A percentile compares a stretch with the other conserved stretches of the same genome.
Evolutionary conservation across 140 eudicot species (phyloP).

Genomic region (Erigeron philadelphicus): DNA sequence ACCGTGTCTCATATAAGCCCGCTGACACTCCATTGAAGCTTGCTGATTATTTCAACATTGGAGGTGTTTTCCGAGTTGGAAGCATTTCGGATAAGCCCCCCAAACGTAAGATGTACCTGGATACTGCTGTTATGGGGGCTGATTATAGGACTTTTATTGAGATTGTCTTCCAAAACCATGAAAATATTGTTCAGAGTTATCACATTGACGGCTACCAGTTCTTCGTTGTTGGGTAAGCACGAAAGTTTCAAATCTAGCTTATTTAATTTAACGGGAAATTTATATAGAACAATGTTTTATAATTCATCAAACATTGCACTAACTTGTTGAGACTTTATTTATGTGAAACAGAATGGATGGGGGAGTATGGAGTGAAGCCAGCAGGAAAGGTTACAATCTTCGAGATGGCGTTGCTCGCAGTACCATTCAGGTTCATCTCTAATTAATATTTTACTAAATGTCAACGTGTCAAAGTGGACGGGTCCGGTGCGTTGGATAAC

Average conservation of each 20-base stretch:
- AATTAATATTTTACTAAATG: no score
- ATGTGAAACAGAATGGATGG: conserved; percentile 75
- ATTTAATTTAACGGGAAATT: background rate
- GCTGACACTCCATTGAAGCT: conserved; percentile 83
- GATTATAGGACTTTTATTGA: conserved; percentile 71
- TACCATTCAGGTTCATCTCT: conserved; percentile 55
- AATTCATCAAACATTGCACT: background rate
- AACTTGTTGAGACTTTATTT: background rate
- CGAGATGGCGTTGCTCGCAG: conserved; percentile 70
- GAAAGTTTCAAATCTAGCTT: background rate
- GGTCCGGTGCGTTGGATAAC: no score
- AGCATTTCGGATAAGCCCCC: conserved; percentile 57
- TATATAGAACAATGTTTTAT: background rate
- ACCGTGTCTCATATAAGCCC: conserved; percentile 69
- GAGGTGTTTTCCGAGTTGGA: conserved; percentile 61
- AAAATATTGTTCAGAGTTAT: conserved; percentile 54
- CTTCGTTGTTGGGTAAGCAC: conserved; percentile 79
- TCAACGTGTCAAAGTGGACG: no score
- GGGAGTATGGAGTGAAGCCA: conserved; percentile 68
- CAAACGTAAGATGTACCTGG: conserved; percentile 44
- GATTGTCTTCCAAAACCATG: conserved; percentile 62
- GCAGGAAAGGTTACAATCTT: conserved; percentile 67
- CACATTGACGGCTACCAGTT: conserved; percentile 80
- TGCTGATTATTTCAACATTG: conserved; percentile 76
- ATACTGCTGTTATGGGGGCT: conserved; percentile 65